Conservation (phyloP, 1,139 yeast species). For the Kodamaea ohmeri region DNA sequence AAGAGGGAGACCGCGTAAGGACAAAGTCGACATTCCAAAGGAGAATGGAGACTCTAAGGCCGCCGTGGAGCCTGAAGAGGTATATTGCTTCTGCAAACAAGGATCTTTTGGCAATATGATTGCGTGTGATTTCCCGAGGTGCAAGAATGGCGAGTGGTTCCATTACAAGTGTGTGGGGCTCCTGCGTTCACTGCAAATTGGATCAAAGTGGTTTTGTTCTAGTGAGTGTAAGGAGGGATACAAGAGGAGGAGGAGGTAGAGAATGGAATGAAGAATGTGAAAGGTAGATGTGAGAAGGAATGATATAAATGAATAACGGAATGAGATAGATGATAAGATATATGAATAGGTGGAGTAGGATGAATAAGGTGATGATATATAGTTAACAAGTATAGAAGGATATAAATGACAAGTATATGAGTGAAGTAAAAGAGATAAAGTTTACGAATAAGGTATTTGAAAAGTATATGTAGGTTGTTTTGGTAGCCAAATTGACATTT, state of each 20-base stretch:
- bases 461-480: too few species aligned
- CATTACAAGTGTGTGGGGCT: slow-evolving; percentile 50
- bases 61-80: slow-evolving; percentile 15
- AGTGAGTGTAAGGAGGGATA: slow-evolving; percentile 27
- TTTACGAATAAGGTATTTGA: too few species aligned
- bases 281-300: not conserved
- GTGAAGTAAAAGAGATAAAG: too few species aligned
- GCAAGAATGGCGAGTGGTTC: slow-evolving; percentile 51
- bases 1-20: slow-evolving; percentile 1
- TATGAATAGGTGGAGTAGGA: not conserved
- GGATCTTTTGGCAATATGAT: slow-evolving; percentile 49
- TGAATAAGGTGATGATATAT: too few species aligned
- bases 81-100: slow-evolving; percentile 45
- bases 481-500: too few species aligned
- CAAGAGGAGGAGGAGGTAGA: slow-evolving; percentile 16
- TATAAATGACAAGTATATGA: too few species aligned
- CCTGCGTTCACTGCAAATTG: slow-evolving; percentile 21
- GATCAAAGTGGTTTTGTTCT: slow-evolving; percentile 45
- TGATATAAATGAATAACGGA: not conserved
- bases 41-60: slow-evolving; percentile 1
- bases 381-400: too few species aligned
- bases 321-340: not conserved
- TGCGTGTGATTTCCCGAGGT: slow-evolving; percentile 43
- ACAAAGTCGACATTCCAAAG: not conserved
- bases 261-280: slow-evolving; percentile 4